phyloP scores from a whole-genome alignment of 257 asterid genomes.

The Solanum chiquidenum region DNA sequence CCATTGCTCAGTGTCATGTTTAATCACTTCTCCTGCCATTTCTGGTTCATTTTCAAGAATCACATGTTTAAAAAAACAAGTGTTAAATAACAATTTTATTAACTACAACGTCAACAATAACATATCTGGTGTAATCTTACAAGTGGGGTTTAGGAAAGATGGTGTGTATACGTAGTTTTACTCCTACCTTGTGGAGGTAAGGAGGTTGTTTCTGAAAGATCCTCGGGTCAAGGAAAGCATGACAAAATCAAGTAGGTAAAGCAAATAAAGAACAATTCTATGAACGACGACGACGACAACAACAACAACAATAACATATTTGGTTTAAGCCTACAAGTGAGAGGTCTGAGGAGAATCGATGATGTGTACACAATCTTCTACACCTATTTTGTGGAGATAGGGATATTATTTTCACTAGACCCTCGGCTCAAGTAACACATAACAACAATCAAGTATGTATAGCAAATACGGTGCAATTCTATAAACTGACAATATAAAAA shows the following conservation, averaged over 20 bases:
- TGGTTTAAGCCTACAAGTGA: neutral
- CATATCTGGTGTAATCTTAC: neutral
- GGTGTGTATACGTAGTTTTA: neutral
- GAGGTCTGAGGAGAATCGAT: neutral
- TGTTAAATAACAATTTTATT: too few species aligned
- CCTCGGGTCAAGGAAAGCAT: neutral
- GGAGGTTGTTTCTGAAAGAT: neutral
- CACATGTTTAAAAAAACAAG: neutral
- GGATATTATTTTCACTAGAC: neutral
- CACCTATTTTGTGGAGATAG: neutral
- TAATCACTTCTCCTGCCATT: conserved; percentile 25
- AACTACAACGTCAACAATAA: neutral
- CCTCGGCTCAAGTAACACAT: neutral
- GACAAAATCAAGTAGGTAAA: neutral
- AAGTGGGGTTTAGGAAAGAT: neutral
- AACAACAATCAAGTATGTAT: neutral
- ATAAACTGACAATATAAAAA: neutral
- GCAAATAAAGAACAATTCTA: neutral
- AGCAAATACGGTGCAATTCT: neutral
- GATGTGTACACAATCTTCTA: neutral
- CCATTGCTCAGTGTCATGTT: conserved; percentile 46
- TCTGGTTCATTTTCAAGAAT: conserved; percentile 10
- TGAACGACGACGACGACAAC: neutral
- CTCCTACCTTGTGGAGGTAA: neutral
- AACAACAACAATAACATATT: neutral